Evolutionary conservation across 352 stramenopile species (phyloP).

Genomic region (Phytophthora agathidicida): DNA sequence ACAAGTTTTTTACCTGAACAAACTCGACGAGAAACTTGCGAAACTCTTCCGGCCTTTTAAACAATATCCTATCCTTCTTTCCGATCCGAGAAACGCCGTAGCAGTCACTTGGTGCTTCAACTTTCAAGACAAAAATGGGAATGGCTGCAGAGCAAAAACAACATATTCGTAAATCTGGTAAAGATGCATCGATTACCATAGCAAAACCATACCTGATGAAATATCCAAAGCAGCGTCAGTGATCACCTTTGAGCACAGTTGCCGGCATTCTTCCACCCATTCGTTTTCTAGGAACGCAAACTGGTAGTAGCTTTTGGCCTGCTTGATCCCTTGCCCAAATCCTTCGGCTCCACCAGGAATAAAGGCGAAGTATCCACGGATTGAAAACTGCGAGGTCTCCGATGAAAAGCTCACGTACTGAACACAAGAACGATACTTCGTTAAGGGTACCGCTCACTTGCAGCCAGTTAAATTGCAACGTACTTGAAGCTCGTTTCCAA

Average conservation of each 20-base stretch:
- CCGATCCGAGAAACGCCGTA: conserved; percentile 39
- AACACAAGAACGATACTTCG: neutral
- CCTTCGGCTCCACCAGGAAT: conserved; percentile 45
- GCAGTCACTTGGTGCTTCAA: conserved; percentile 37
- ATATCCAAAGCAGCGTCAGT: conserved; percentile 38
- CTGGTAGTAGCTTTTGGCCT: conserved; percentile 78
- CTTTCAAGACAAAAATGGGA: conserved; percentile 78
- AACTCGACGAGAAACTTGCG: conserved; percentile 46
- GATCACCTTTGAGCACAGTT: conserved; percentile 51
- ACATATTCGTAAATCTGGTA: neutral
- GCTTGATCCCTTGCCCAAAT: conserved; percentile 46
- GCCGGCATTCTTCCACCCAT: conserved; percentile 66
- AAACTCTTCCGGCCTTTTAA: conserved; percentile 50
- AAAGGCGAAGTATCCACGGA: conserved; percentile 62
- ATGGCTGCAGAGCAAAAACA: conserved; percentile 44
- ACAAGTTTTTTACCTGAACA: conserved; percentile 44
- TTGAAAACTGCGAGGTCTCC: conserved; percentile 29
- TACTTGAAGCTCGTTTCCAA: conserved; percentile 54
- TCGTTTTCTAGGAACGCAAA: conserved; percentile 69
- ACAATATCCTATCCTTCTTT: conserved; percentile 31
- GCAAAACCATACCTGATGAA: conserved; percentile 34
- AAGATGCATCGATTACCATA: neutral
- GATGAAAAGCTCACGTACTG: conserved; percentile 48
- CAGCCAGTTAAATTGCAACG: neutral
- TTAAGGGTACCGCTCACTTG: neutral